Base-by-base conservation (phyloP, 2,329 filamentous ascomycete species). In the Exophiala sideris region DNA sequence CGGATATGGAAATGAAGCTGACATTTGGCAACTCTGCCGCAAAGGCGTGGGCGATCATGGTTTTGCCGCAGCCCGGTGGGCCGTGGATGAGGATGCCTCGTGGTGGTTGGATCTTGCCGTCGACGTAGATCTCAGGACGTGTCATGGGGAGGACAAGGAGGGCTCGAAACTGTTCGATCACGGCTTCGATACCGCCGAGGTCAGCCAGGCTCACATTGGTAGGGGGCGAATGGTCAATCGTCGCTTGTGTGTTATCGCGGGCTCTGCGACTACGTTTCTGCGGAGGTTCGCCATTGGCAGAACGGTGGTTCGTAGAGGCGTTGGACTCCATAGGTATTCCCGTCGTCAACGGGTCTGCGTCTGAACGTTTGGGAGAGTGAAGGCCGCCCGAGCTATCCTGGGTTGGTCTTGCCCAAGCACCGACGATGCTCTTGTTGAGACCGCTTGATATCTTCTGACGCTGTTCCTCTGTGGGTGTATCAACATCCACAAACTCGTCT, bases 11-110 rank as follows among this genome's bases (percentile, higher is more conserved):
- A 56, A 95, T 86, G 65, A 91, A 92, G 0, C 89, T 85, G 2
- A 91, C 83, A 1, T 85, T 86, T 29, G 24, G 24, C 16, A 91
- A 75, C 58, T 85, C 83, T 1, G 87, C 86, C 2, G 89, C 89
- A 63, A 89, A 86, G 1, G 88, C 89, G 68, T 90, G 85, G 8
- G 88, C 87, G 54, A 95, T 84, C 76, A 89, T 86, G 0, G 89
- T 95, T 71, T 95, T 95, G 62, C 89, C 89, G 66, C 89, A 94
- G 21, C 89, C 89, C 2, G 89, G 89, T 0, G 89, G 89, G 0
- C 89, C 89, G 70, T 95, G 87, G 4, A 95, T 77, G 20, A 95
- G 73, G 12, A 95, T 85, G 56, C 88, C 88, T 44, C 86, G 82
- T 34, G 86, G 84, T 38, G 87, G 84, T 34, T 87, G 84, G 41